Conservation (phyloP, 2,329 filamentous ascomycete genomes). For the Fusarium piperis region DNA sequence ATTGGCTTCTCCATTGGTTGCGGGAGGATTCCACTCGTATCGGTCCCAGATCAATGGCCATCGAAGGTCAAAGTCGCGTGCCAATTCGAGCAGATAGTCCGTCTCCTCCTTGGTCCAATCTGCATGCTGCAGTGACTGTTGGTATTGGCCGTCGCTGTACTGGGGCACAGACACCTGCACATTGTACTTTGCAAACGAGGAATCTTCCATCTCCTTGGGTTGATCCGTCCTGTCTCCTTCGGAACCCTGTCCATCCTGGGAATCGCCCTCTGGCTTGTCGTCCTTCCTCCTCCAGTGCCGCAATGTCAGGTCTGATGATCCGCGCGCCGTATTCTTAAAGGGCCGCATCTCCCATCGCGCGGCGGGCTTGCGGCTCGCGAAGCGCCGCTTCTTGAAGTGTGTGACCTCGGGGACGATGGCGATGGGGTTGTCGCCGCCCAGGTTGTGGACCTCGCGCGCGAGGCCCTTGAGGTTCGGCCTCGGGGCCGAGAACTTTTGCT, state of each 20-base stretch:
- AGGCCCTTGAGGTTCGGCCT: conserved; percentile 70
- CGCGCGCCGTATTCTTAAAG: conserved; percentile 82
- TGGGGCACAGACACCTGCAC: conserved; percentile 79
- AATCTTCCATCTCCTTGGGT: conserved; percentile 60
- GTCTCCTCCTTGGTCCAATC: conserved; percentile 95
- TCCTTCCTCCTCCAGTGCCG: conserved; percentile 82
- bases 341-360: conserved; percentile 72
- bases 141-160: conserved; percentile 90
- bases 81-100: conserved; percentile 84
- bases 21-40: conserved; percentile 75
- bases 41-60: conserved; percentile 94
- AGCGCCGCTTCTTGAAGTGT: conserved; percentile 67
- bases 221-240: conserved; percentile 29
- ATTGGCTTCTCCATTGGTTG: conserved; percentile 56
- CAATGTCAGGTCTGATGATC: conserved; percentile 73
- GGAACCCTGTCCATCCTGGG: conserved; percentile 43
- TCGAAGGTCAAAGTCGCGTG: conserved; percentile 82
- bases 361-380: conserved; percentile 64
- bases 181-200: conserved; percentile 86
- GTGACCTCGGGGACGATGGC: conserved; percentile 70
- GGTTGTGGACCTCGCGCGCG: conserved; percentile 71
- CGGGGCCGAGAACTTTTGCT: conserved; percentile 73
- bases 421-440: conserved; percentile 73
- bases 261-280: conserved; percentile 52
- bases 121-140: conserved; percentile 73